Evolutionary conservation across 2,329 filamentous ascomycete species (phyloP).

Genomic region (Stemphylium lycopersici): DNA sequence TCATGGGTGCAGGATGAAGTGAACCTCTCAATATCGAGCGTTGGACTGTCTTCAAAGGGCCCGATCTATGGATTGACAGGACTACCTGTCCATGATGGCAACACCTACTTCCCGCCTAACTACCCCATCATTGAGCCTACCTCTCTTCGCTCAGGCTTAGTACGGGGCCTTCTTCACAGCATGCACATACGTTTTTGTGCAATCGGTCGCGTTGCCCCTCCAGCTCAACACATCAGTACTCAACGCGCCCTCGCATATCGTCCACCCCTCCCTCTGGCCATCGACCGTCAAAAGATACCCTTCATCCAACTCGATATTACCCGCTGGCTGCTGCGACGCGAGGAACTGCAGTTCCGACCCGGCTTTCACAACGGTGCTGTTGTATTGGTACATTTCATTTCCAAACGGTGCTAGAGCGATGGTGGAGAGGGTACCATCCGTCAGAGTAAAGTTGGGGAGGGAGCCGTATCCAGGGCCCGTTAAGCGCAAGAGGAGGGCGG

Average conservation of each 20-base stretch:
- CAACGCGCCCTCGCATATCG: slow-evolving; percentile 44
- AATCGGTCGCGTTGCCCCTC: slow-evolving; percentile 46
- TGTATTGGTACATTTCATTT: slow-evolving; percentile 36
- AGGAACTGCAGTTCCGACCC: slow-evolving; percentile 44
- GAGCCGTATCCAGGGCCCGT: slow-evolving; percentile 48
- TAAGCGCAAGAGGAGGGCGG: slow-evolving; percentile 47
- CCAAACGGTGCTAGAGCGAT: slow-evolving; percentile 35
- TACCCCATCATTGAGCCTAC: no score
- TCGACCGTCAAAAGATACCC: slow-evolving; percentile 49
- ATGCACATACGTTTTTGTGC: slow-evolving; percentile 47
- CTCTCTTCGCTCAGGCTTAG: slow-evolving; percentile 15
- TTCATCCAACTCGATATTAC: slow-evolving; percentile 43
- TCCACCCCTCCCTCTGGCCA: slow-evolving; percentile 48
- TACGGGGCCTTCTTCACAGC: slow-evolving; percentile 49
- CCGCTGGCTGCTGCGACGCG: slow-evolving; percentile 33
- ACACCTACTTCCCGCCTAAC: not conserved
- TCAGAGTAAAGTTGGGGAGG: slow-evolving; percentile 49
- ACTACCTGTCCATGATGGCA: not conserved
- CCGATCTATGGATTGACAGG: not conserved
- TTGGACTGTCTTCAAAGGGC: not conserved
- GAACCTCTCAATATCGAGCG: not conserved
- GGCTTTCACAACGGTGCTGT: slow-evolving; percentile 35
- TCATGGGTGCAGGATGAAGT: slow-evolving; percentile 55
- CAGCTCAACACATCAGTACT: slow-evolving; percentile 45
- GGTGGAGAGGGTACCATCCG: slow-evolving; percentile 42